Evolutionary conservation across 1,139 yeast species (phyloP), one percentile per base, ranked within the genome.

Genomic region (Suhomyces bolitotheri): DNA sequence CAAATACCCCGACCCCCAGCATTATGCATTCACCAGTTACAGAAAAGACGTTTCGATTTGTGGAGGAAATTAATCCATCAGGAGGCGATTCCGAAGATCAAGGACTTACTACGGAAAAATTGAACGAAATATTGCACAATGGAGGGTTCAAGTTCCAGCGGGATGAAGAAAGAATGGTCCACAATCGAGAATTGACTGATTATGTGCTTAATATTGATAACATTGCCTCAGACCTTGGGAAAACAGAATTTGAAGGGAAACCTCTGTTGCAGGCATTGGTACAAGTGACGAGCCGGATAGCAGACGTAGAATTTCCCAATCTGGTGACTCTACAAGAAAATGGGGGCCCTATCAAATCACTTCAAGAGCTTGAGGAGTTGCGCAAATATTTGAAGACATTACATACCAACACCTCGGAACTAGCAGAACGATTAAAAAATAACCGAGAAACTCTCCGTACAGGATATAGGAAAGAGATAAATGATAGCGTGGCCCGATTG

Each of bases 201-300:
- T 60, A 62, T 36, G 46, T 65, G 27, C 43, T 66, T 13, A 64
- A 64, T 36, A 60, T 66, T 25, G 73, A 67, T 42, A 50, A 56
- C 5, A 54, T 62, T 9, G 40, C 54, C n/a, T 56, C 53, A 25
- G 60, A 58, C 3, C 28, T 39, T 29, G 23, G 33, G 14, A 46
- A 45, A 30, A 32, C 25, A 14, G 35, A 32, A 14, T 25, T 19
- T 22, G 26, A 34, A 21, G 31, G 31, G 8, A 15, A 20, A 16
- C 29, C 27, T 4, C 41, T 39, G 38, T 31, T 34, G 33, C 36
- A 34, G 22, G 38, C 43, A 11, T 27, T 39, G 35, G 38, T 24
- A 9, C 30, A 22, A 22, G 31, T 41, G 16, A 34, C 38, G 12
- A 29, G 22, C 7, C 16, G 36, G 26, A 30, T 38, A 11, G 29